Base-by-base conservation (phyloP, 2,329 filamentous ascomycete species). In the Exophiala bonariae region DNA sequence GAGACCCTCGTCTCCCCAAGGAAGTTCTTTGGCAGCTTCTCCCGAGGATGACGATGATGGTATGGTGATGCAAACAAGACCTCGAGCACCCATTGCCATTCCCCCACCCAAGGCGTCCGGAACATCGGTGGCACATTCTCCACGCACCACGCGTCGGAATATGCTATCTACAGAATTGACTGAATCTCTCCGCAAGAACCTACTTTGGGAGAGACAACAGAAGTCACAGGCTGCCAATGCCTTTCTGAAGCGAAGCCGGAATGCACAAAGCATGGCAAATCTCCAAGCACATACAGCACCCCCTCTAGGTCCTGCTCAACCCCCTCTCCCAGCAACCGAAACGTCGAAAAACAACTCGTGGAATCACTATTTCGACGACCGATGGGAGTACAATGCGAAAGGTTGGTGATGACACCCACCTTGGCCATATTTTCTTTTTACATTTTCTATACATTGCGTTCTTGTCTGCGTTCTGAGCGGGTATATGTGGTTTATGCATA, bases 161-260 rank as follows among this genome's bases (percentile, higher is more conserved):
- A 99, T 99, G 93, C 79, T 99, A 47, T 86, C 89, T 7, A 95
- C 89, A 0, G 93, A 99, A 72, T 76, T 99, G 44, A 96, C 92
- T 2, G 90, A 96, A 66, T 95, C 89, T 17, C 82, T 99, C 3
- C 83, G 93, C 17, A 87, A 90, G 59, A 88, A 96, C 61, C 83
- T 99, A 13, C 80, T 97, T 13, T 95, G 89, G 87, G 93, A 99
- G 67, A 86, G 93, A 42, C 89, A 95, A 63, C 92, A 97, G 64
- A 95, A 93, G 78, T 89, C 89, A 49, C 86, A 87, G 26, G 92
- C 89, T 6, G 88, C 85, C 61, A 91, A 92, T 55, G 89, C 91
- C 1, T 88, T 92, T 44, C 78, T 96, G 48, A 95, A 96, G 76
- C 83, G 92, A 54, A 80, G 89, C 50, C 90, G 96, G 66, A 96